These are phyloP conservation scores for Brassica hybrid DNA, from an alignment of 441 rosid species.

Conservation along the genomic window DNA sequence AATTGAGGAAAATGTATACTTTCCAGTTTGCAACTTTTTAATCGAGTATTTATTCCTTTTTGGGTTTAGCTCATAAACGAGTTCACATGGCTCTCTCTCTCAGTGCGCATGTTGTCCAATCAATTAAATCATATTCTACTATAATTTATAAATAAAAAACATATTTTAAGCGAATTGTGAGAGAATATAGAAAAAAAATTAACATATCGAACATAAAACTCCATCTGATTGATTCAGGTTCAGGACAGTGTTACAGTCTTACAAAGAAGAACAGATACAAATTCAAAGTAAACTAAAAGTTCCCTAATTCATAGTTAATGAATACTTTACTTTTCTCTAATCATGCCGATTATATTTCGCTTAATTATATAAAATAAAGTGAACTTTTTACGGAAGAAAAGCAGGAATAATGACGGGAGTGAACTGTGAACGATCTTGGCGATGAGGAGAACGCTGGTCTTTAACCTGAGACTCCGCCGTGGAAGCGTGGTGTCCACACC, in stretches of 20 bases:
- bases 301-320: constrained; percentile 30
- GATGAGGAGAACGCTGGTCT: constrained; percentile 4
- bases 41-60: too few species aligned
- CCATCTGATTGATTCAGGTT: constrained; percentile 9
- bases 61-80: too few species aligned
- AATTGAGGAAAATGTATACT: too few species aligned
- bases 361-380: neutral
- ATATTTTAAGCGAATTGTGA: neutral
- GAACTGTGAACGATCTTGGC: constrained; percentile 33
- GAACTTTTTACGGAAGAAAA: constrained; percentile 36
- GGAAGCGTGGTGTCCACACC: constrained; percentile 62
- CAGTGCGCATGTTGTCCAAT: too few species aligned
- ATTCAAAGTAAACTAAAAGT: constrained; percentile 1
- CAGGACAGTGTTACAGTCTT: constrained; percentile 24
- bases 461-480: constrained; percentile 37
- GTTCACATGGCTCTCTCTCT: too few species aligned
- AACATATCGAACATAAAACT: constrained; percentile 16
- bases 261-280: neutral
- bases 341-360: constrained; percentile 18
- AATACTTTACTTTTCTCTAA: constrained; percentile 29
- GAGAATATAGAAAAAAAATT: neutral
- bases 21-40: too few species aligned
- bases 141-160: too few species aligned
- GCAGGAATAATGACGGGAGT: constrained; percentile 38
- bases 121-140: too few species aligned